Evolutionary conservation across 2,329 filamentous ascomycete genomes (phyloP).

Genomic region (Aspergillus quadrilineatus): DNA sequence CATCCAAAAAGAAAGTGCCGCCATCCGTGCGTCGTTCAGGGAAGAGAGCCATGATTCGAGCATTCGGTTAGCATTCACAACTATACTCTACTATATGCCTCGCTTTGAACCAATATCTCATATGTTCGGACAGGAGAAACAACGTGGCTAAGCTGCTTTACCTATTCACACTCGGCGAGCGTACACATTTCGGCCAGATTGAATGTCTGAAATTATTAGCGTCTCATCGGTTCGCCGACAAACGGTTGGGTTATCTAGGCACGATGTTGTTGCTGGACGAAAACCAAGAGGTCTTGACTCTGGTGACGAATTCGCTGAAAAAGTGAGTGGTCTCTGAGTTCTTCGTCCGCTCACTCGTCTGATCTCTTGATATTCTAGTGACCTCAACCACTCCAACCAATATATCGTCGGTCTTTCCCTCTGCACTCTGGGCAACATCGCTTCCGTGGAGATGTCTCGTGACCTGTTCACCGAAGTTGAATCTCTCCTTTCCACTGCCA

Average conservation of each 20-base stretch:
- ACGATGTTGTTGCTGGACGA: slow-evolving; percentile 96
- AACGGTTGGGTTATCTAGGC: slow-evolving; percentile 89
- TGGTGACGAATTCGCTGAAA: slow-evolving; percentile 96
- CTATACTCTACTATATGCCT: slow-evolving; percentile 10
- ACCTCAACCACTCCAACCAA: slow-evolving; percentile 94
- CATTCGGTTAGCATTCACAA: slow-evolving; percentile 65
- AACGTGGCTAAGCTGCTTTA: slow-evolving; percentile 98
- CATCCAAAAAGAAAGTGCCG: slow-evolving; percentile 97
- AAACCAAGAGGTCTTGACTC: slow-evolving; percentile 94
- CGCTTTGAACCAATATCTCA: slow-evolving; percentile 24
- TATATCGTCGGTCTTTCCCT: slow-evolving; percentile 96
- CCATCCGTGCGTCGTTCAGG: slow-evolving; percentile 94
- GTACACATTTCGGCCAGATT: slow-evolving; percentile 98
- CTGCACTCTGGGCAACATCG: slow-evolving; percentile 95
- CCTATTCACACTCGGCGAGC: slow-evolving; percentile 94
- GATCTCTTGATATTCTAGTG: slow-evolving; percentile 58
- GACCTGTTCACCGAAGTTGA: slow-evolving; percentile 97
- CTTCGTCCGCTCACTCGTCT: not conserved
- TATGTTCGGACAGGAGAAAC: slow-evolving; percentile 68
- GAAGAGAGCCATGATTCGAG: slow-evolving; percentile 94
- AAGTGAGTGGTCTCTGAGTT: slow-evolving; percentile 62
- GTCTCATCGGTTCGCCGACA: slow-evolving; percentile 96
- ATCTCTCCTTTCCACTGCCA: slow-evolving; percentile 82
- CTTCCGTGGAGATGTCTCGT: slow-evolving; percentile 96
- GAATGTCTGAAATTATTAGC: slow-evolving; percentile 97